Base-by-base conservation (phyloP, 257 asterid genomes). In the Rubia yunnanensis region DNA sequence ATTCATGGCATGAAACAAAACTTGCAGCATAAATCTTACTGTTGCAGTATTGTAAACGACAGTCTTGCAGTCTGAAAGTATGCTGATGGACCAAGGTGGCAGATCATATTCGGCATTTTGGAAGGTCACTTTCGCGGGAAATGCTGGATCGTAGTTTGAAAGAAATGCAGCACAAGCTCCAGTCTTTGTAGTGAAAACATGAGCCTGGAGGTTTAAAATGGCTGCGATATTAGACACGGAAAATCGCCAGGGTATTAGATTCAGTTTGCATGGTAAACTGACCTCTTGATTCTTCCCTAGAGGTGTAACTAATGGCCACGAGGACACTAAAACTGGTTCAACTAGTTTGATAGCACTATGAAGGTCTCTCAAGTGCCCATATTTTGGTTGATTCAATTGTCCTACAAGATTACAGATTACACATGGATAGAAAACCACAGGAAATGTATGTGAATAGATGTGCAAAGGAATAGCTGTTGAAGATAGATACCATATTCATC, bases 1-100 rank as follows among this genome's bases (percentile, higher is more conserved):
- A 34, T 9, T 31, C 52, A 44, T 44, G 27, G 27, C 8, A 24
- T 17, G 32, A 3, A n/a, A 10, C 22, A 31, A 3, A 26, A 48
- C 13, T n/a, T 26, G 68, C 36, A 44, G 53, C 11, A 17, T 24
- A 17, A 18, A n/a, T 10, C 84, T 85, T 82, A 92, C 97, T 67
- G 58, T 83, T 61, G 98, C 98, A 27, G 98, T 92, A 86, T 89
- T 92, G 81, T 84, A 92, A 64, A 78, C 94, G 14, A 59, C 89
- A 6, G 85, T 85, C 71, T 84, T 87, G 89, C 98, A 92, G 79
- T 86, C 96, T 0, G 97, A 96, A 34, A 92, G 91, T 78, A 92
- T 87, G 84, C 95, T 87, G 76, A 92, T 81, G 31, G 98, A 92
- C 98, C 98, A 92, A 55, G 96, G 88, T 68, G 97, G 97, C 76